Conservation (phyloP, 495 filamentous ascomycete species). For the Talaromyces liani region DNA sequence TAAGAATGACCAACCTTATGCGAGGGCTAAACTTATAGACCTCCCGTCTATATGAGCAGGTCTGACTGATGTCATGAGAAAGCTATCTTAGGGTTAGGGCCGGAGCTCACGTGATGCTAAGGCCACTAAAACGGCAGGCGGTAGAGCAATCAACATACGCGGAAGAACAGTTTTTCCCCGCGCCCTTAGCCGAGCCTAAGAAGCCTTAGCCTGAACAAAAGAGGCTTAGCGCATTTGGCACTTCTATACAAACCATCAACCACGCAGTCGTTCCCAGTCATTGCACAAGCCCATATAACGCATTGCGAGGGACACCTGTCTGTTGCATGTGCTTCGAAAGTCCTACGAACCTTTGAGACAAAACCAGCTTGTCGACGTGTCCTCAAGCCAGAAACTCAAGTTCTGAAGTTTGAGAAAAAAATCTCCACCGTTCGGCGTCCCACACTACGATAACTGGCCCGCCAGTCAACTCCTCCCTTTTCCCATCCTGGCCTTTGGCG, state of each 20-base stretch:
- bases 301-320: neutral
- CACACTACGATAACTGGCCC: neutral
- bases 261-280: neutral
- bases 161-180: constrained; percentile 1
- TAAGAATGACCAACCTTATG: neutral
- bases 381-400: neutral
- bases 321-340: neutral
- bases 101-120: neutral
- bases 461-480: neutral
- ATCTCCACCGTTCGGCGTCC: constrained; percentile 3
- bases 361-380: neutral
- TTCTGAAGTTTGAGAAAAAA: neutral
- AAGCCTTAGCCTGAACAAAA: neutral
- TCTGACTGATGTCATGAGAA: neutral
- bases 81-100: neutral
- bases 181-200: neutral
- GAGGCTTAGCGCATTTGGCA: neutral
- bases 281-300: neutral
- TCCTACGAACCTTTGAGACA: neutral
- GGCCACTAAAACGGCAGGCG: neutral
- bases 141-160: neutral
- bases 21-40: neutral
- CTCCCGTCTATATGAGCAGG: neutral
- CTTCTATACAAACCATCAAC: neutral
- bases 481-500: neutral